These are phyloP conservation scores for Triangularia verruculosa DNA, from an alignment of 2,329 filamentous ascomycete species.

Conservation along the genomic window DNA sequence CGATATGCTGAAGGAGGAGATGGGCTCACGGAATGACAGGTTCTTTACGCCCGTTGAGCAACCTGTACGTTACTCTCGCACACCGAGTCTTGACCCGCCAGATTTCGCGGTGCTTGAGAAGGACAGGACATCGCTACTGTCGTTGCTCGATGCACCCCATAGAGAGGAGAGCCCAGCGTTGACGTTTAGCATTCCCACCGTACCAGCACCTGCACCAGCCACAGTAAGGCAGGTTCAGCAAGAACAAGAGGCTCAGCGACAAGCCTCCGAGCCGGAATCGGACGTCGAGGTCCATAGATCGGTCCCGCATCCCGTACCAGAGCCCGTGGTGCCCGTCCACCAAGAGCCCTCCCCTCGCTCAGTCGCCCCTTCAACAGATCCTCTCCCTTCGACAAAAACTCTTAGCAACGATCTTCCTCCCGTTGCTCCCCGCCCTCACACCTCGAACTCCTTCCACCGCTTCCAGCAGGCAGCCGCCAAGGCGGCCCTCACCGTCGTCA, in stretches of 20 bases:
- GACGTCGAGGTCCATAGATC: background rate
- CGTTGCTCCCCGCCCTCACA: slow-evolving; percentile 37
- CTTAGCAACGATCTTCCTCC: slow-evolving; percentile 8
- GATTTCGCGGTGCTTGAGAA: slow-evolving; percentile 45
- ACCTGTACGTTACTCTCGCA: slow-evolving; percentile 48
- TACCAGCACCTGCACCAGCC: slow-evolving; percentile 35
- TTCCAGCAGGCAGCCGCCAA: slow-evolving; percentile 25
- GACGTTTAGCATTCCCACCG: slow-evolving; percentile 41
- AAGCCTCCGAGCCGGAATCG: background rate
- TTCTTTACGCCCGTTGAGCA: slow-evolving; percentile 59
- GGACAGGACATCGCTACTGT: slow-evolving; percentile 57
- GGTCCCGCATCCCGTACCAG: background rate
- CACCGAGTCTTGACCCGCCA: slow-evolving; percentile 61
- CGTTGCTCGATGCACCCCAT: slow-evolving; percentile 57
- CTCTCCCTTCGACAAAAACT: slow-evolving; percentile 15
- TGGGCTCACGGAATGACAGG: slow-evolving; percentile 46
- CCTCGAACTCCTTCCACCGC: slow-evolving; percentile 46
- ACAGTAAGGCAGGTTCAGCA: slow-evolving; percentile 11
- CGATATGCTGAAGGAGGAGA: slow-evolving; percentile 28
- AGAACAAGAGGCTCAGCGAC: slow-evolving; percentile 16
- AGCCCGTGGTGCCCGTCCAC: slow-evolving; percentile 4
- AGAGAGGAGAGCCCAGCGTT: slow-evolving; percentile 36
- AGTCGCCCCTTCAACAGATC: slow-evolving; percentile 13
- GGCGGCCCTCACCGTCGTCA: slow-evolving; percentile 42
- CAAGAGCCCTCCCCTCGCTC: background rate